phyloP scores from a whole-genome alignment of 257 asterid species.

The Agastache rugosa region DNA sequence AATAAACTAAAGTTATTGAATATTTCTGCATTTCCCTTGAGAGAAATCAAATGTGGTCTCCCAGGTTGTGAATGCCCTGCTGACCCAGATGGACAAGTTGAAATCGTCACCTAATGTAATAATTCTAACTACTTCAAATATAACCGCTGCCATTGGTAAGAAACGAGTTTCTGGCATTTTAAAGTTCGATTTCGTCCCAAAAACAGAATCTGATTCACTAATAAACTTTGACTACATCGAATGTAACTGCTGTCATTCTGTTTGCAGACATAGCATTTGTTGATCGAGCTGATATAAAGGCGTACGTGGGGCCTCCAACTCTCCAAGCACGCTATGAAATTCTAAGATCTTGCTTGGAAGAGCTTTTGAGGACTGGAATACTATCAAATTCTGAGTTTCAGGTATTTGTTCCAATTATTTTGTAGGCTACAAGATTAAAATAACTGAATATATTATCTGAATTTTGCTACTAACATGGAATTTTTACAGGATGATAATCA shows the following conservation, averaged over 20 bases:
- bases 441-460: slow-evolving; percentile 11
- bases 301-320: slow-evolving; percentile 97
- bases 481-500: slow-evolving; percentile 51
- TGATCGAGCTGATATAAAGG: slow-evolving; percentile 99
- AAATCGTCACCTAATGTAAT: slow-evolving; percentile 91
- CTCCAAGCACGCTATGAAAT: slow-evolving; percentile 96
- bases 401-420: slow-evolving; percentile 42
- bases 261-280: slow-evolving; percentile 92
- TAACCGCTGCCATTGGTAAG: slow-evolving; percentile 98
- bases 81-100: slow-evolving; percentile 95
- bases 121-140: slow-evolving; percentile 92
- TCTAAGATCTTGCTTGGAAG: slow-evolving; percentile 83
- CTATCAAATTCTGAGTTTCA: slow-evolving; percentile 62
- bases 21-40: slow-evolving; percentile 28
- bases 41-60: slow-evolving; percentile 38
- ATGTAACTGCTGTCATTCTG: slow-evolving; percentile 2
- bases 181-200: not conserved
- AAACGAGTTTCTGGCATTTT: slow-evolving; percentile 17
- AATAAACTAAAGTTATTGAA: slow-evolving; percentile 27
- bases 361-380: slow-evolving; percentile 83
- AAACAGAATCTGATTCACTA: not conserved
- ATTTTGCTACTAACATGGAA: slow-evolving; percentile 21
- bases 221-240: not conserved
- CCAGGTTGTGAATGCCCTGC: slow-evolving; percentile 97
- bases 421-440: slow-evolving; percentile 17